Percentiles rank a stretch among this genome's conserved stretches.
Evolutionary conservation across 495 filamentous ascomycete genomes (phyloP).

Genomic region (Podospora pseudopauciseta): DNA sequence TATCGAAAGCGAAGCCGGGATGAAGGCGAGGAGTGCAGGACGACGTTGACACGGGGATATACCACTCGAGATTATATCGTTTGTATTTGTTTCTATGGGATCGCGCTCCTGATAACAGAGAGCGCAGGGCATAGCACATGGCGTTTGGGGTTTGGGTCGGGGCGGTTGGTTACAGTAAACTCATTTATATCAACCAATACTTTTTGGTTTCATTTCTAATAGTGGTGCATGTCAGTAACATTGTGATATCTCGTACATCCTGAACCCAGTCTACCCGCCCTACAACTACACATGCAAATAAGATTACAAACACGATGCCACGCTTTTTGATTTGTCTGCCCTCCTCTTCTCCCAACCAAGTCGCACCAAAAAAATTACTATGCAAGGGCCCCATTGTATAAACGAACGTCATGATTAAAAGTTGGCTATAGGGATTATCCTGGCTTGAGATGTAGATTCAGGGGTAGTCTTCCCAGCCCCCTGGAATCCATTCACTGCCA

Average conservation of each 20-base stretch:
- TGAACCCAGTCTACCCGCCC: background rate
- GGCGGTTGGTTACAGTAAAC: background rate
- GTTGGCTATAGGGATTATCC: background rate
- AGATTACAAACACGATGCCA: background rate
- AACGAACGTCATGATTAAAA: conserved; percentile 4
- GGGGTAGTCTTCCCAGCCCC: background rate
- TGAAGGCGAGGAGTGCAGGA: too few relatives aligned
- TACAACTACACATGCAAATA: background rate
- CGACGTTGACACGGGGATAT: background rate
- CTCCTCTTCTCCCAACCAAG: background rate
- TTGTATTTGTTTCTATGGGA: background rate
- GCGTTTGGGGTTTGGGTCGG: background rate
- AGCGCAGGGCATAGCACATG: background rate
- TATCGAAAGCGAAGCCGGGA: too few relatives aligned
- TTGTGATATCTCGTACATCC: background rate
- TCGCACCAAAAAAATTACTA: background rate
- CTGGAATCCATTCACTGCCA: conserved; percentile 58
- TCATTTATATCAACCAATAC: background rate
- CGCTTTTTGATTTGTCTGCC: background rate
- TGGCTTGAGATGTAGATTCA: background rate
- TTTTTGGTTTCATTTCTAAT: background rate
- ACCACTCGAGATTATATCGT: background rate
- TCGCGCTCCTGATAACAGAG: too few relatives aligned
- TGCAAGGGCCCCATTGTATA: background rate
- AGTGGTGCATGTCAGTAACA: background rate